Evolutionary conservation across 2,329 filamentous ascomycete genomes (phyloP).

Genomic region (Plectosphaerella cucumerina): DNA sequence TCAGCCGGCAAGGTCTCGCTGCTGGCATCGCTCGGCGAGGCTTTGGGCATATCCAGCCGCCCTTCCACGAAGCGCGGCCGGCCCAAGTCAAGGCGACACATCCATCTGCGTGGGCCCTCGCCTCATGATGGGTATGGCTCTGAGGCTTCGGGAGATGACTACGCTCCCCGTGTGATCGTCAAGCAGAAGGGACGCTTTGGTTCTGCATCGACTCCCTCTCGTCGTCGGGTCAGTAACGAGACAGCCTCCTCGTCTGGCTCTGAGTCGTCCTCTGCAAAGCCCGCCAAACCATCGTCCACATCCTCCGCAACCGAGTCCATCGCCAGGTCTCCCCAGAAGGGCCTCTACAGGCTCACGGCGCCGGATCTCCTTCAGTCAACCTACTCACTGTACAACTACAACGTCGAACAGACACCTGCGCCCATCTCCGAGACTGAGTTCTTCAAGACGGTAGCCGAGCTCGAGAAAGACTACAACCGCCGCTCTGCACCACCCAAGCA

Average conservation of each 20-base stretch:
- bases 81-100: too few relatives aligned
- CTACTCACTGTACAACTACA: neutral
- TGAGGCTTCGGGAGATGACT: too few relatives aligned
- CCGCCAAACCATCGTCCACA: neutral
- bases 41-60: neutral
- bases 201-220: too few relatives aligned
- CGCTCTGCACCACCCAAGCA: neutral
- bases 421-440: neutral
- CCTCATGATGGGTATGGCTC: too few relatives aligned
- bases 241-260: too few relatives aligned
- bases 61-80: too few relatives aligned
- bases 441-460: neutral
- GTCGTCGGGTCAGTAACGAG: too few relatives aligned
- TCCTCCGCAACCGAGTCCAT: neutral
- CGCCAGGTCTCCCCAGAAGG: neutral
- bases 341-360: neutral
- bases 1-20: neutral
- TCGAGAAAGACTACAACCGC: slow-evolving; percentile 2
- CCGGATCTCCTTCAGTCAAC: neutral
- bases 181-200: too few relatives aligned
- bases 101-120: too few relatives aligned
- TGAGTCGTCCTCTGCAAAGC: too few relatives aligned
- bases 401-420: neutral
- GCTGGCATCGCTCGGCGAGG: neutral
- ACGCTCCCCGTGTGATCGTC: too few relatives aligned